Evolutionary conservation across 2,329 filamentous ascomycete genomes (phyloP), one percentile per base, ranked within the genome.

Genomic region (Ophiostoma ulmi): DNA sequence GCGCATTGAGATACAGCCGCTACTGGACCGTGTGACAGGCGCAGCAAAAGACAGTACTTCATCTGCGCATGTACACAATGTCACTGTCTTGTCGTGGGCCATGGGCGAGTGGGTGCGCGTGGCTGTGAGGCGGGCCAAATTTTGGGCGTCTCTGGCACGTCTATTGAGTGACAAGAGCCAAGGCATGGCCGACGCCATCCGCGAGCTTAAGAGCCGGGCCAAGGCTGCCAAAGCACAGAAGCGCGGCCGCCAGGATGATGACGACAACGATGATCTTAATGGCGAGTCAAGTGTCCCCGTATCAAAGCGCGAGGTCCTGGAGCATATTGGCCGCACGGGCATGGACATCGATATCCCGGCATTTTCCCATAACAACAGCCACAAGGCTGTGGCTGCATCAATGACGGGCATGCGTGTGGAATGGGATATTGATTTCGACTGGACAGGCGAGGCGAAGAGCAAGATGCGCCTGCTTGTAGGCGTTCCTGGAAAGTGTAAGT

Each of bases 361-460:
- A 6, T 76, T 83, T 20, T 69, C 55, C 1, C 38, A 17, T 0
- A 10, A 39, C 13, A 66, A 8, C 70, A 80, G 0, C 76, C 77
- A 0, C 72, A 68, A 58, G 8, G 20, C 58, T 4, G 8, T 31
- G 11, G 10, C 64, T 35, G n/a, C 66, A 3, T 1, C 31, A 13
- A 52, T 79, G 11, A 80, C 84, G 1, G 77, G 81, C 13, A 70
- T 88, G 5, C 83, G 86, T 36, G 79, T 92, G 1, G 81, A 83
- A 71, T 92, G 90, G 90, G 81, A 78, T 66, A 87, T 91, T 63
- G 78, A 79, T 1, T 91, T 92, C 75, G 90, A 92, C 77, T 92
- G 89, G 90, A 89, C 89, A 0, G 90, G 90, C 6, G 90, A 92
- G 76, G 89, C 88, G 5, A 84, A 85, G 75, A 91, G 85, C 74